Conservation (phyloP, 768 basidiomycete species). For the Serendipita sp. region DNA sequence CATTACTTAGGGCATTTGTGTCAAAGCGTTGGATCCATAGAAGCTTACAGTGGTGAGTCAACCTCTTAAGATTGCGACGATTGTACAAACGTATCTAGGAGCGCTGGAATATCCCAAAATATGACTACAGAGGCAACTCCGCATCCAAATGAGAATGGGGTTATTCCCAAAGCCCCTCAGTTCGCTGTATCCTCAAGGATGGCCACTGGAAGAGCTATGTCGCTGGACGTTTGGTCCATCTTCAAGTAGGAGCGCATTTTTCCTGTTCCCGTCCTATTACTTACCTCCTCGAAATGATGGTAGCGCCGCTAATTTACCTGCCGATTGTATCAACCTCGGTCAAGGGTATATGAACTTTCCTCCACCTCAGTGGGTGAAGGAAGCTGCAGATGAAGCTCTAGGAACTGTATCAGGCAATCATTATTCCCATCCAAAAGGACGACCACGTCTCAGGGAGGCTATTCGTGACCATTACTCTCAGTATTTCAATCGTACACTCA, state of each 20-base stretch:
- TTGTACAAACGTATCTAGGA: no score
- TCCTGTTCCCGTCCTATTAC: constrained; percentile 5
- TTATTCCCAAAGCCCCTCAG: neutral
- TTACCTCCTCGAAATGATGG: neutral
- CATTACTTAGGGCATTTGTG: no score
- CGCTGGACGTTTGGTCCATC: constrained; percentile 81
- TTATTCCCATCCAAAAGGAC: constrained; percentile 83
- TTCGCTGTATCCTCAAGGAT: constrained; percentile 58
- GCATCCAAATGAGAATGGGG: neutral
- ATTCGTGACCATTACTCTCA: constrained; percentile 63
- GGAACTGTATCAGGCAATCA: constrained; percentile 51
- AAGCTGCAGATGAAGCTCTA: constrained; percentile 58
- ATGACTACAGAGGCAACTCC: neutral
- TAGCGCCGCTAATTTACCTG: constrained; percentile 74
- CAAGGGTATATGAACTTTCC: constrained; percentile 90
- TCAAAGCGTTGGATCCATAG: no score
- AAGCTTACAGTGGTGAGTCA: no score
- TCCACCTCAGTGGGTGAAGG: constrained; percentile 63
- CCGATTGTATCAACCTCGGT: constrained; percentile 90
- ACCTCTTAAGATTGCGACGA: no score
- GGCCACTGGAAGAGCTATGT: constrained; percentile 57
- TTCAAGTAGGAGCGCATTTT: constrained; percentile 43
- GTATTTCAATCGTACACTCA: constrained; percentile 50
- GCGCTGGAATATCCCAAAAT: neutral
- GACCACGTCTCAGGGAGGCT: constrained; percentile 74